phyloP scores from a whole-genome alignment of 805 yeast genomes.

The Saturnispora galanensis region DNA sequence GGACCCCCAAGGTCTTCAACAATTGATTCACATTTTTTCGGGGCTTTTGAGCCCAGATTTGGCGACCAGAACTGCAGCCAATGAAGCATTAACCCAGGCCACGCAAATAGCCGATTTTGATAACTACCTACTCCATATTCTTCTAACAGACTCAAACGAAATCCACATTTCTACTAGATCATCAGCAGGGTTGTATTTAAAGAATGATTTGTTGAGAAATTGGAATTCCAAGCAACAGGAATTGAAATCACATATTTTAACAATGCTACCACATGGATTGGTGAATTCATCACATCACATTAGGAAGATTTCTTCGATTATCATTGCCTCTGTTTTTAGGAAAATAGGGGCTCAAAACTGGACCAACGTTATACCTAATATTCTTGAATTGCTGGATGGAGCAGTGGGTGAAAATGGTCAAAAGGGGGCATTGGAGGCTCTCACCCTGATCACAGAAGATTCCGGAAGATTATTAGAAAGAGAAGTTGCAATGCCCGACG shows the following conservation, averaged over 20 bases:
- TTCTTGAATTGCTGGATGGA: conserved; percentile 50
- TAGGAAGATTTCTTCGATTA: conserved; percentile 84
- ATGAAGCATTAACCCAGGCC: conserved; percentile 63
- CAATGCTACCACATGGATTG: conserved; percentile 37
- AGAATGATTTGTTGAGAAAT: conserved; percentile 53
- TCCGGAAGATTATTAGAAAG: conserved; percentile 54
- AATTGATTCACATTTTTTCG: conserved; percentile 53
- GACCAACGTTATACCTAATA: conserved; percentile 65
- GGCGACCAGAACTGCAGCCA: conserved; percentile 52
- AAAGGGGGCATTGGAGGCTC: conserved; percentile 74
- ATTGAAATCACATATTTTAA: conserved; percentile 27
- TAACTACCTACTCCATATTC: conserved; percentile 64
- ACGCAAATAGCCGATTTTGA: conserved; percentile 65
- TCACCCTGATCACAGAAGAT: conserved; percentile 88
- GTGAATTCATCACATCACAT: conserved; percentile 48
- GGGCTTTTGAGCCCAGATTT: conserved; percentile 62
- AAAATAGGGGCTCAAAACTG: conserved; percentile 56
- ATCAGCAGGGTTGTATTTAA: conserved; percentile 78
- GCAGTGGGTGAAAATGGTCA: conserved; percentile 37
- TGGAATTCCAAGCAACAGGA: conserved; percentile 23
- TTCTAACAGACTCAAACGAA: conserved; percentile 40
- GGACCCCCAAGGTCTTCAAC: conserved; percentile 48
- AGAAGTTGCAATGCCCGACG: conserved; percentile 49
- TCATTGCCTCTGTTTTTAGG: conserved; percentile 71
- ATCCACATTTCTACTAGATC: conserved; percentile 59